Base-by-base conservation (phyloP, 768 basidiomycete species). In the Chalciporus chontae region DNA sequence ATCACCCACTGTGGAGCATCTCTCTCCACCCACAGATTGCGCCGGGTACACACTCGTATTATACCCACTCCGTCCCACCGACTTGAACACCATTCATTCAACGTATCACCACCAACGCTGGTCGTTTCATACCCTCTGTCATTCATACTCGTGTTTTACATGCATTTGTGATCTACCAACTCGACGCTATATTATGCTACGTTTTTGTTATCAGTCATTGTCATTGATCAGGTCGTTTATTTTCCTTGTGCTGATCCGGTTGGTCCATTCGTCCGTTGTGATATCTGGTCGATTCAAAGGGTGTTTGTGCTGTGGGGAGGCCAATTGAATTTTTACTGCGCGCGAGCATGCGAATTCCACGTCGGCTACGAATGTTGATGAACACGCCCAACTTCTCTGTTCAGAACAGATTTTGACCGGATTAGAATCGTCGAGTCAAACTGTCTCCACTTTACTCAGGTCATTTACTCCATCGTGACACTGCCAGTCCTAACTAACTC, bases 381-480 rank as follows among this genome's bases (percentile, higher is more conserved):
- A 57, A 38, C 40, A 50, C 52, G 21, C 40, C 17, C 23, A 40
- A 40, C 18, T n/a, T n/a, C n/a, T 46, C 42, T 36, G 15, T 21
- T n/a, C 34, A 21, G 24, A n/a, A 11, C 18, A 34, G 41, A 47
- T 47, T 52, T 37, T 19, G 18, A 37, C 29, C 29, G 43, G 29
- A 47, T 50, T 47, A 21, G 44, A 51, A 52, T 43, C 31, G n/a
- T 21, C 34, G 17, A 39, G 52, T 51, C 66, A 67, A 69, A 44
- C 67, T 67, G 66, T 66, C 60, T 52, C 44, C 57, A 44, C 53
- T 63, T 4, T 48, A 63, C 45, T 43, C 57, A 61, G 63, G 66
- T 69, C 17, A 37, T 36, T 24, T 11, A 10, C 27, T 13, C 26
- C 11, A 2, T 7, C 23, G n/a, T n/a, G n/a, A 14, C 21, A 26